phyloP scores from a whole-genome alignment of 2,329 filamentous ascomycete species.

The Xylaria sp. region DNA sequence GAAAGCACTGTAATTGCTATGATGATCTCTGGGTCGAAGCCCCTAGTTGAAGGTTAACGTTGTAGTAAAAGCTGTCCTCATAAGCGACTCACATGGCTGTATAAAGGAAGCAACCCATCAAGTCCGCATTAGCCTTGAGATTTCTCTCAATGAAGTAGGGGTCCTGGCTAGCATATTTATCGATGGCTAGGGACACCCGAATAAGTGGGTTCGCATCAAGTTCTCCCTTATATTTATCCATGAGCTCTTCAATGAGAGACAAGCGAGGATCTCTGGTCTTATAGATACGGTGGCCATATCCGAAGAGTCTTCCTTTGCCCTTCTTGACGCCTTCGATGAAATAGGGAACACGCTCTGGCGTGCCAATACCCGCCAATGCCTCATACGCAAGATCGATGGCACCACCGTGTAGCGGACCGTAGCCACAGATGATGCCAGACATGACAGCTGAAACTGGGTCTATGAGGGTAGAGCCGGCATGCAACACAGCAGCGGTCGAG shows the following conservation, averaged over 20 bases:
- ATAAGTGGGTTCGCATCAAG: conserved; percentile 43
- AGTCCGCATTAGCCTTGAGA: conserved; percentile 51
- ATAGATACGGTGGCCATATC: conserved; percentile 42
- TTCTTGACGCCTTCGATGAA: conserved; percentile 49
- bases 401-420: conserved; percentile 55
- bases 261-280: conserved; percentile 38
- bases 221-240: conserved; percentile 33
- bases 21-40: conserved; percentile 40
- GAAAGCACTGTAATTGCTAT: conserved; percentile 39
- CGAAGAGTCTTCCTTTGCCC: conserved; percentile 49
- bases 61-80: background rate
- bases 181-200: conserved; percentile 46
- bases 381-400: conserved; percentile 56
- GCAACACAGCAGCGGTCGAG: conserved; percentile 52
- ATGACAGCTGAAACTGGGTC: conserved; percentile 51
- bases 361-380: conserved; percentile 46
- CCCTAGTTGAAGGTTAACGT: conserved; percentile 30
- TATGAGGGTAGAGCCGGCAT: conserved; percentile 53
- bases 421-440: conserved; percentile 46
- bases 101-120: conserved; percentile 52
- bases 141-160: conserved; percentile 45
- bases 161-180: conserved; percentile 44
- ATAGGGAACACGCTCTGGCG: conserved; percentile 44
- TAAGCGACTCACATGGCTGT: conserved; percentile 42
- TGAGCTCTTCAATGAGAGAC: conserved; percentile 35